These are phyloP conservation scores for Udeniomyces megalosporus DNA, from an alignment of 768 basidiomycete genomes.

Conservation along the genomic window DNA sequence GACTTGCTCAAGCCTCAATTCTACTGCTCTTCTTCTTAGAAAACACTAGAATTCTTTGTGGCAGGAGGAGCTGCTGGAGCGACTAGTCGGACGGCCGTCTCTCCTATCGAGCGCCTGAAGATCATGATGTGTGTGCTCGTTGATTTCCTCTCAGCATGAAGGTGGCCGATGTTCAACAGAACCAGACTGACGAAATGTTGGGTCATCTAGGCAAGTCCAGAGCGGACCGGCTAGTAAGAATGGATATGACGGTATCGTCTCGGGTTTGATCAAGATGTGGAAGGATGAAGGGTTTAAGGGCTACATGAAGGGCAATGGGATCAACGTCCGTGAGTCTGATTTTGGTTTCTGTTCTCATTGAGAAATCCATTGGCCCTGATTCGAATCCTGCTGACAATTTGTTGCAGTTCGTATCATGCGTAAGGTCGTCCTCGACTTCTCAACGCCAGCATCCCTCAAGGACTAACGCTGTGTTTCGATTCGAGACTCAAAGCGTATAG, in stretches of 20 bases:
- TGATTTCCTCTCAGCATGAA: no score
- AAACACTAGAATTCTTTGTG: slow-evolving; percentile 12
- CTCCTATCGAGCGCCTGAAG: slow-evolving; percentile 80
- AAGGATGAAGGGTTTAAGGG: slow-evolving; percentile 81
- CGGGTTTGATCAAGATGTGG: slow-evolving; percentile 35
- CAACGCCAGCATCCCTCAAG: no score
- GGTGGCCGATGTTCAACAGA: no score
- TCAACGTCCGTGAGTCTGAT: slow-evolving; percentile 36
- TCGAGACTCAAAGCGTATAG: slow-evolving; percentile 38
- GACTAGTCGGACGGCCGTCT: slow-evolving; percentile 77
- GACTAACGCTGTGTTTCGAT: not conserved
- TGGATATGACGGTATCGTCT: slow-evolving; percentile 3
- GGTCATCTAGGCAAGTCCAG: slow-evolving; percentile 95
- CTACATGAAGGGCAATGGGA: slow-evolving; percentile 83
- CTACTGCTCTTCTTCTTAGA: not conserved
- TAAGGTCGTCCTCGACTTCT: not conserved
- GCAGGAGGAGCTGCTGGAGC: slow-evolving; percentile 32
- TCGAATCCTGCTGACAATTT: not conserved
- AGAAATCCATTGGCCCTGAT: no score
- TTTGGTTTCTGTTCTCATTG: no score
- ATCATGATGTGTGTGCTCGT: slow-evolving; percentile 68
- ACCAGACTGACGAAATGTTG: no score
- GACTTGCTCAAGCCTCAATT: no score
- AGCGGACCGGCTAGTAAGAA: slow-evolving; percentile 33
- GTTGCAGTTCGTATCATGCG: not conserved